Conservation (phyloP, 495 filamentous ascomycete genomes). For the Aspergillus hancockii region DNA sequence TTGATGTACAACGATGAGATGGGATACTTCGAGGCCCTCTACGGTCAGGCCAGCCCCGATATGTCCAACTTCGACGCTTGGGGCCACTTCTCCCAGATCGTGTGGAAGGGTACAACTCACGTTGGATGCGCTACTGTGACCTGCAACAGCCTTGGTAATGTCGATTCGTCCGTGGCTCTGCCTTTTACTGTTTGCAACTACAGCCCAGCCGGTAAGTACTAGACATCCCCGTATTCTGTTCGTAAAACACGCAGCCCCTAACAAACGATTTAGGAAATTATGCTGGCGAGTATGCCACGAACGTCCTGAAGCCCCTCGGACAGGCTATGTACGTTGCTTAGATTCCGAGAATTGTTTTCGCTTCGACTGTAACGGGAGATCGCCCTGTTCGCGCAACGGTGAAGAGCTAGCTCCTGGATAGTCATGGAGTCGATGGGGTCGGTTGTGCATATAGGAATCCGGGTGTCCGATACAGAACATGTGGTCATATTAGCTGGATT, state of each 20-base stretch:
- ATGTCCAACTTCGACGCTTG: slow-evolving; percentile 66
- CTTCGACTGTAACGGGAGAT: background rate
- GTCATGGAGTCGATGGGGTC: background rate
- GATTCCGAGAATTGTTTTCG: slow-evolving; percentile 9
- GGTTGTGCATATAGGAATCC: background rate
- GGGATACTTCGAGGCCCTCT: slow-evolving; percentile 44
- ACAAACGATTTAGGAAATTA: slow-evolving; percentile 58
- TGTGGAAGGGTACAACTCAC: slow-evolving; percentile 72
- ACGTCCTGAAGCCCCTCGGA: slow-evolving; percentile 58
- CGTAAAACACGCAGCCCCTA: background rate
- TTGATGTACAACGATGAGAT: slow-evolving; percentile 85
- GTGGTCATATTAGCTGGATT: background rate
- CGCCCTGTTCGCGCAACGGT: background rate
- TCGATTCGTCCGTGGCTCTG: slow-evolving; percentile 47
- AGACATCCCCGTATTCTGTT: background rate
- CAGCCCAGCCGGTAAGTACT: slow-evolving; percentile 57
- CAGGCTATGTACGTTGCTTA: slow-evolving; percentile 29
- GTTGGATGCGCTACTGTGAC: slow-evolving; percentile 72
- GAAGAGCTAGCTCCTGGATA: background rate
- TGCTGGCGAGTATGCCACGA: slow-evolving; percentile 61
- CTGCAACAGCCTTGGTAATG: slow-evolving; percentile 52
- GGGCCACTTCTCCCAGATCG: slow-evolving; percentile 89
- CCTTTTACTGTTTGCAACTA: slow-evolving; percentile 91
- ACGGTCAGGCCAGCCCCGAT: slow-evolving; percentile 47
- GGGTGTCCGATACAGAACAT: background rate